Conservation (phyloP, 2,329 filamentous ascomycete species). For the Dryadomyces quercus-mongolicae region DNA sequence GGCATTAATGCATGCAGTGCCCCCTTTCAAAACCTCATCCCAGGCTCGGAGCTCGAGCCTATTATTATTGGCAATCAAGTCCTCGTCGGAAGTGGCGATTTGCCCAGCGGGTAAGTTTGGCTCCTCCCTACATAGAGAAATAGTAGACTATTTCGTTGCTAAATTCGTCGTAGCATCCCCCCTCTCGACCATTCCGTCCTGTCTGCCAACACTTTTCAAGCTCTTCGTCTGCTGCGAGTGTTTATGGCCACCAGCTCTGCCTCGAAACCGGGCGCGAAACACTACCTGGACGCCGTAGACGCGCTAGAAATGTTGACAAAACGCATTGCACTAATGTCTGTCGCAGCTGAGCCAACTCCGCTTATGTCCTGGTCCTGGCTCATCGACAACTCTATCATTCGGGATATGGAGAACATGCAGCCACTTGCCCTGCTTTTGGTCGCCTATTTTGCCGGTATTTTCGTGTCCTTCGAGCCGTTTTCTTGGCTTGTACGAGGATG, state of each 20-base stretch:
- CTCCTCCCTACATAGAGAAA: neutral
- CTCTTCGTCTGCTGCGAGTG: neutral
- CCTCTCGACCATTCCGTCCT: neutral
- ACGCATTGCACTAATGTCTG: neutral
- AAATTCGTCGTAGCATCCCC: neutral
- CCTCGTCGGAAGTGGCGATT: neutral
- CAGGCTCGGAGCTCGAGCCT: neutral
- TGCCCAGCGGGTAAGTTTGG: neutral
- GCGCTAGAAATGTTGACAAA: neutral
- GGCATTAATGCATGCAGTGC: neutral
- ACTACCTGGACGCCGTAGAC: neutral
- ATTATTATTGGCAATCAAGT: neutral
- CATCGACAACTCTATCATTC: neutral
- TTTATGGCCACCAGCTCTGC: neutral
- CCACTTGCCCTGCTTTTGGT: neutral
- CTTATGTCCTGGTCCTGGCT: neutral
- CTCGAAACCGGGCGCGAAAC: neutral
- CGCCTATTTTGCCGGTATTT: neutral
- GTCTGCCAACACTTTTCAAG: neutral
- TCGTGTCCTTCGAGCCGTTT: neutral
- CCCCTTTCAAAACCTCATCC: neutral
- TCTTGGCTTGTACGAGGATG: neutral
- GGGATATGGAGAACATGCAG: neutral
- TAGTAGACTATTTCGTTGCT: too few species aligned
- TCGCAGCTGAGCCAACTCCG: neutral